Conservation (phyloP, 2,329 filamentous ascomycete genomes). For the Colletotrichum echinochloae region DNA sequence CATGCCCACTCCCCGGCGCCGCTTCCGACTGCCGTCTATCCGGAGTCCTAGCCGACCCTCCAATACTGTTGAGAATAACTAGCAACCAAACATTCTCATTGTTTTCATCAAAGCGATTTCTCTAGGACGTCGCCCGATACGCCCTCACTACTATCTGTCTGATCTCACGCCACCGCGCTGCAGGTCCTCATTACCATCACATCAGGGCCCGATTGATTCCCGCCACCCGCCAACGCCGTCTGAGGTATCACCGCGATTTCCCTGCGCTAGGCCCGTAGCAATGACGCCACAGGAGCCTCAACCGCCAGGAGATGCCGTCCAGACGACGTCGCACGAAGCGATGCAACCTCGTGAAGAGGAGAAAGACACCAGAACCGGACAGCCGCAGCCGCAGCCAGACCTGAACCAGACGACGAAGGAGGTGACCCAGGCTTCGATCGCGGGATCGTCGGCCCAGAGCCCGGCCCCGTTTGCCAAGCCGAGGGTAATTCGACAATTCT, state of each 20-base stretch:
- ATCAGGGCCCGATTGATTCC: constrained; percentile 3
- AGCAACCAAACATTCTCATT: not conserved
- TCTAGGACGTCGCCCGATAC: not conserved
- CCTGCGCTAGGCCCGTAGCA: not conserved
- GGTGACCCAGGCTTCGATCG: not conserved
- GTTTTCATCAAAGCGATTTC: not conserved
- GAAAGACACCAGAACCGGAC: not conserved
- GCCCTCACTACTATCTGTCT: not conserved
- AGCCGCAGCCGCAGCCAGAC: not conserved
- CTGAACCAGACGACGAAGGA: not conserved
- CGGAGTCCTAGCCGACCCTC: not conserved
- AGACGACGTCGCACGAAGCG: not conserved
- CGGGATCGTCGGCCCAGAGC: constrained; percentile 23
- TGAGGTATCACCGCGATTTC: not conserved
- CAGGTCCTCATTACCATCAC: constrained; percentile 5
- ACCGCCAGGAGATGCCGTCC: not conserved
- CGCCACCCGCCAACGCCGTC: not conserved
- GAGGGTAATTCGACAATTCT: constrained; percentile 50
- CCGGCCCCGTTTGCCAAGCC: constrained; percentile 16
- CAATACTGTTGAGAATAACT: not conserved
- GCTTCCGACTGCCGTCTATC: constrained; percentile 34
- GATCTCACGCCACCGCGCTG: not conserved
- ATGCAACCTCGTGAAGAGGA: constrained; percentile 10
- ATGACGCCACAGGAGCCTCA: constrained; percentile 18
- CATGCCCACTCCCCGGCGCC: not conserved